phyloP scores from a whole-genome alignment of 306 rosid genomes.

The Vigna nakashimae region DNA sequence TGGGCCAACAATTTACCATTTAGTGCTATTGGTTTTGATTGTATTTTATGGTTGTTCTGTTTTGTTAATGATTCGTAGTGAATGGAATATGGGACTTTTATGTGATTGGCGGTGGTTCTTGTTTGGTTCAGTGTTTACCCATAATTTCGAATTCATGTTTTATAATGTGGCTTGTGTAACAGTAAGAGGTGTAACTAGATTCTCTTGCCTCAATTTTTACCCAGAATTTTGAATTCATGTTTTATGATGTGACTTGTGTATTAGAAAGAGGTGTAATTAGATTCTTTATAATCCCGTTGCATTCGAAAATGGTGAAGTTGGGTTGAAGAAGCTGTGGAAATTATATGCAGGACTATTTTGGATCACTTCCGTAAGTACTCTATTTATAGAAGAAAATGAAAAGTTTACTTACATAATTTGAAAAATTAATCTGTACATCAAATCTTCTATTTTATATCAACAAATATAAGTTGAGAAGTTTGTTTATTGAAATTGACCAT shows the following conservation, averaged over 20 bases:
- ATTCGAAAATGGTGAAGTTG: not conserved
- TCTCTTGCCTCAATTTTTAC: not conserved
- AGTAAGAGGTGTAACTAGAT: not conserved
- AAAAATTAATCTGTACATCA: too few relatives aligned
- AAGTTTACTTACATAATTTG: too few relatives aligned
- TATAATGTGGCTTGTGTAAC: slow-evolving; percentile 15
- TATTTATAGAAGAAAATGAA: not conserved
- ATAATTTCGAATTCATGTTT: slow-evolving; percentile 8
- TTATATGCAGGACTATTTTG: not conserved
- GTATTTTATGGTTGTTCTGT: not conserved
- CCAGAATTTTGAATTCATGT: slow-evolving; percentile 9
- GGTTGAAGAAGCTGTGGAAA: slow-evolving; percentile 5
- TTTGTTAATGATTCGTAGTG: not conserved
- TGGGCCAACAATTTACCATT: slow-evolving; percentile 21
- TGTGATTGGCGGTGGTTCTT: not conserved
- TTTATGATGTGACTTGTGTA: slow-evolving; percentile 20
- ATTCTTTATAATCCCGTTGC: slow-evolving; percentile 12
- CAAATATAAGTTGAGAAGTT: not conserved
- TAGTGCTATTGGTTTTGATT: not conserved
- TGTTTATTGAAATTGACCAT: not conserved
- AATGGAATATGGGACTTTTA: not conserved
- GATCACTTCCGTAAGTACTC: not conserved
- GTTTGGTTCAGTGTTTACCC: slow-evolving; percentile 9
- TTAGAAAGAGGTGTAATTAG: not conserved
- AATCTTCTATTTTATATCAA: not conserved